phyloP scores from a whole-genome alignment of 2,329 filamentous ascomycete species.

The Penicillium capsulatum region DNA sequence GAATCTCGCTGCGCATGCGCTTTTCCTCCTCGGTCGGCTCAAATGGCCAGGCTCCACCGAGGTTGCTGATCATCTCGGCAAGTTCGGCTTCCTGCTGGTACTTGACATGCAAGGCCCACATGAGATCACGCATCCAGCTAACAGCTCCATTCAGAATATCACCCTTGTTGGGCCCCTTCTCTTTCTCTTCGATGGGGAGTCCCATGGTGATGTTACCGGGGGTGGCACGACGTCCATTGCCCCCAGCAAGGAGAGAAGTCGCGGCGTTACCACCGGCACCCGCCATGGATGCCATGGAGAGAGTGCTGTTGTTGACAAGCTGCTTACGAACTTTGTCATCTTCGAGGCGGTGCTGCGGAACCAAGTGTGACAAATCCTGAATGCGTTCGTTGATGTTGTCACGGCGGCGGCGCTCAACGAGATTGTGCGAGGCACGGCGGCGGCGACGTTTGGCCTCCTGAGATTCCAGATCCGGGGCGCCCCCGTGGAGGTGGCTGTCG shows the following conservation, averaged over 20 bases:
- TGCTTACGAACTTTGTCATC: conserved; percentile 97
- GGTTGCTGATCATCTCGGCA: conserved; percentile 65
- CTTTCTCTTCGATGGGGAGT: conserved; percentile 90
- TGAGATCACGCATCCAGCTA: conserved; percentile 93
- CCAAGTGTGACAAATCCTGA: conserved; percentile 88
- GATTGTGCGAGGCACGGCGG: conserved; percentile 89
- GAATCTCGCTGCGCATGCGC: conserved; percentile 89
- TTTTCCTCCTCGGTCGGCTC: conserved; percentile 86
- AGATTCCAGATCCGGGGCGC: conserved; percentile 58
- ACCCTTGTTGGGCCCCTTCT: conserved; percentile 97
- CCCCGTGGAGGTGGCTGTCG: conserved; percentile 46
- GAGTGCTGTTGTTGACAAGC: conserved; percentile 82
- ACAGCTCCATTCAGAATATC: conserved; percentile 97
- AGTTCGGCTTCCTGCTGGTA: conserved; percentile 85
- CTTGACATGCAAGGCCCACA: conserved; percentile 93
- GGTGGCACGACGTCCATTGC: conserved; percentile 73
- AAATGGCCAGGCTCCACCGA: conserved; percentile 74
- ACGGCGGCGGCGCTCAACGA: conserved; percentile 87
- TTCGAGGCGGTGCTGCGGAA: conserved; percentile 86
- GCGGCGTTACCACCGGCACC: conserved; percentile 56
- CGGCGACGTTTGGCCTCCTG: conserved; percentile 92
- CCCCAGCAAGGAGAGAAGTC: conserved; percentile 82
- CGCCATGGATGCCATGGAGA: conserved; percentile 82
- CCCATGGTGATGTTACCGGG: conserved; percentile 86
- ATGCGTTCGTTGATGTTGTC: conserved; percentile 99